Base-by-base conservation (phyloP, 768 basidiomycete genomes). In the Podaxis sp. region DNA sequence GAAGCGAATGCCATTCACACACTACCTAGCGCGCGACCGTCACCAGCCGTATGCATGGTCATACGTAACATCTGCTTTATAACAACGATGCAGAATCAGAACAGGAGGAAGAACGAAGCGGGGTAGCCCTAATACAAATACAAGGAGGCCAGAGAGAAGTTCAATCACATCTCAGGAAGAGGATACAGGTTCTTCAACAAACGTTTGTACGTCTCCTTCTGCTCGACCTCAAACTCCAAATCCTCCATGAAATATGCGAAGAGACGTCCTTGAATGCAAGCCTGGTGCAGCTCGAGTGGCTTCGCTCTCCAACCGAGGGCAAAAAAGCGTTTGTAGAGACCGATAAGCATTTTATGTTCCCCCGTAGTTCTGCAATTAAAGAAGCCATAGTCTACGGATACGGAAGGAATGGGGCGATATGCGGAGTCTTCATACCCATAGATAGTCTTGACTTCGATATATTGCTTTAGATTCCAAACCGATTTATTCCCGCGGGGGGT, bases 401-500 rank as follows among this genome's bases (percentile, higher is more conserved):
- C 58, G 4, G 70, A 22, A 66, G 7, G 68, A 4, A 38, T 30
- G 13, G 68, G 56, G 22, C 12, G 11, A 24, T 59, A 46, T 0
- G 42, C 8, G 13, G 11, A 28, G 63, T 36, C 39, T 17, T 66
- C 61, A 15, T 48, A 46, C 2, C 58, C 44, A 28, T 67, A 56
- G 13, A 57, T 12, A 13, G 69, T 54, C 22, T 52, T 22, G 33
- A 19, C 13, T 15, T 28, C 38, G 48, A 72, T 63, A 57, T 69
- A 72, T 53, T 72, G 70, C 66, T 77, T 80, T 40, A 80, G 69
- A 28, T 69, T 15, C 78, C 78, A 80, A 15, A 79, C 78, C 7
- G 77, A 76, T 42, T 70, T 69, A 38, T 52, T 53, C 2, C 44
- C 7, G 1, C 19, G 9, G 0, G 70, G 71, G 4, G 66, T 59